Evolutionary conservation across 306 rosid genomes (phyloP).

Genomic region (Vigna reflexopilosa): DNA sequence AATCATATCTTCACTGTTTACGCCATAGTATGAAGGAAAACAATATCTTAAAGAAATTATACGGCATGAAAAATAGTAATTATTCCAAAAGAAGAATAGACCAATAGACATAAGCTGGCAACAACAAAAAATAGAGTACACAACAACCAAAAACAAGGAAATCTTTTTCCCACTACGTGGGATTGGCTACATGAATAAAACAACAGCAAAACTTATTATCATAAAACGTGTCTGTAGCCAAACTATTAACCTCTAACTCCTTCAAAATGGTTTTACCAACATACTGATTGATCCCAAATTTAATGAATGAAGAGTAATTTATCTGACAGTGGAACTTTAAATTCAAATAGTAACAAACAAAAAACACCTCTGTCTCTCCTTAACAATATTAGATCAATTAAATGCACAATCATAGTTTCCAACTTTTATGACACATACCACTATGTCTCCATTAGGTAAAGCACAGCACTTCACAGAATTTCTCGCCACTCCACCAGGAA

Average conservation of each 20-base stretch:
- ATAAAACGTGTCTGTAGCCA: background rate
- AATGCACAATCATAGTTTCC: conserved; percentile 24
- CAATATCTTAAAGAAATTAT: background rate
- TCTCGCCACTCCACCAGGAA: conserved; percentile 86
- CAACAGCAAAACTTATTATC: background rate
- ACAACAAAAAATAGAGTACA: background rate
- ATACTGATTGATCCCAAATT: conserved; percentile 9
- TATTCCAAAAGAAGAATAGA: background rate
- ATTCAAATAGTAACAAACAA: conserved; percentile 17
- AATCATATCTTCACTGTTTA: too few relatives aligned
- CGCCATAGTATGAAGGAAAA: too few relatives aligned
- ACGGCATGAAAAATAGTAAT: background rate
- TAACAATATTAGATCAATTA: conserved; percentile 33
- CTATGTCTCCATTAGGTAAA: conserved; percentile 91
- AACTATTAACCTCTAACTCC: background rate
- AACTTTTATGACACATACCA: conserved; percentile 76
- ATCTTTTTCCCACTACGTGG: background rate
- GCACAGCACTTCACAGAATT: conserved; percentile 77
- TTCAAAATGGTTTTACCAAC: background rate
- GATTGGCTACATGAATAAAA: background rate
- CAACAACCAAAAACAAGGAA: background rate
- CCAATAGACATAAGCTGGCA: background rate
- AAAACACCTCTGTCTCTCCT: conserved; percentile 3
- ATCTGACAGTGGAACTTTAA: conserved; percentile 21
- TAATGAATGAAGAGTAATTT: conserved; percentile 4